phyloP scores from a whole-genome alignment of 2,329 filamentous ascomycete species.

The Penicillium crustosum region DNA sequence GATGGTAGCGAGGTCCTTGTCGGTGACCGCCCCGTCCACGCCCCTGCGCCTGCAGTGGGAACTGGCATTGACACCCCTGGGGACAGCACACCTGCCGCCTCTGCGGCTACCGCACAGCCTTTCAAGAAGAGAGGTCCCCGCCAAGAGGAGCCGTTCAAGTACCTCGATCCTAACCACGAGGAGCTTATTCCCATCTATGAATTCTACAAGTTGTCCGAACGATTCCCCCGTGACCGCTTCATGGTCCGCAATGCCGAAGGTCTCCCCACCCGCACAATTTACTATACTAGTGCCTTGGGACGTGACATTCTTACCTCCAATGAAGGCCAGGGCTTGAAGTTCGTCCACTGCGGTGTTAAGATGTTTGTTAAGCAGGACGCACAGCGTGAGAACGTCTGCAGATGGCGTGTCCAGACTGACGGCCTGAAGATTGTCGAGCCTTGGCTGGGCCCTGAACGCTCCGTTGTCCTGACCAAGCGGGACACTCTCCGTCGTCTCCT shows the following conservation, averaged over 20 bases:
- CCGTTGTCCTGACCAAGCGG: slow-evolving; percentile 72
- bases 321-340: slow-evolving; percentile 87
- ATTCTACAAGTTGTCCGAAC: slow-evolving; percentile 81
- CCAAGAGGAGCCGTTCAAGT: slow-evolving; percentile 91
- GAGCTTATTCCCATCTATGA: slow-evolving; percentile 74
- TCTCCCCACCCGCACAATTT: slow-evolving; percentile 88
- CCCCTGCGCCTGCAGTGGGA: slow-evolving; percentile 29
- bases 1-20: slow-evolving; percentile 40
- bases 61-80: slow-evolving; percentile 28
- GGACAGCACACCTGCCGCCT: slow-evolving; percentile 23
- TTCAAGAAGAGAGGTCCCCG: slow-evolving; percentile 41
- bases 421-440: slow-evolving; percentile 87
- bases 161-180: slow-evolving; percentile 69
- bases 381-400: slow-evolving; percentile 79
- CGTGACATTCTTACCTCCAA: slow-evolving; percentile 84
- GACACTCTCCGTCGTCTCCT: slow-evolving; percentile 79
- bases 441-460: slow-evolving; percentile 77
- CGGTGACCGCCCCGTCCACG: slow-evolving; percentile 40
- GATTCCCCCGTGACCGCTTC: slow-evolving; percentile 87
- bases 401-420: slow-evolving; percentile 94
- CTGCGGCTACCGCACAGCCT: slow-evolving; percentile 16
- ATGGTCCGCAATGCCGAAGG: slow-evolving; percentile 93
- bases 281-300: slow-evolving; percentile 85
- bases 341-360: slow-evolving; percentile 94
- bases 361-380: slow-evolving; percentile 99